Base-by-base conservation (phyloP, 2,329 filamentous ascomycete genomes). In the Aspergillus tanneri region DNA sequence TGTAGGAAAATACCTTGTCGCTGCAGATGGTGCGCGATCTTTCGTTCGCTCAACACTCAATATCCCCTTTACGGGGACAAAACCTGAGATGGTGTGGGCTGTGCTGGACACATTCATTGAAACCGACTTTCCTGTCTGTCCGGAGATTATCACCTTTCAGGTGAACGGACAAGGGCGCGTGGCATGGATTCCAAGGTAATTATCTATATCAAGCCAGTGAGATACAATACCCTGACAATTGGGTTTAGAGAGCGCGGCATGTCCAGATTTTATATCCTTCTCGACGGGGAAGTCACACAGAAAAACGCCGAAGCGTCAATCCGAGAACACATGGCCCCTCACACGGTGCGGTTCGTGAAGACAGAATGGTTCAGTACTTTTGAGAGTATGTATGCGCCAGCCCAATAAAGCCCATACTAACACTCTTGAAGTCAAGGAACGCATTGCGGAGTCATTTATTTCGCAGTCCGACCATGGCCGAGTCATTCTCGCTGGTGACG, bases 31-130 rank as follows among this genome's bases (percentile, higher is more conserved):
- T 2, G 44, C 44, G 11, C 44, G 44, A 16, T 46, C 44, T 0
- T 46, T 46, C 12, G 27, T 46, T 16, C 44, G 44, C 14, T 16
- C 25, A 5, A 23, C 44, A 11, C 36, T 46, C 2, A 22, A 37
- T 10, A 46, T 46, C 5, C 44, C 44, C 10, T 46, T 46, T 18
- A 41, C 36, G 0, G 44, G 44, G 8, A 46, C 44, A 6, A 46
- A 46, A 27, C 44, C 44, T 3, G 44, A 46, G 36, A 46, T 46
- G 44, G 32, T 41, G 18, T 46, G 44, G 44, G 44, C 44, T 1
- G 44, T 46, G 12, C 22, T 44, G 5, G 42, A 44, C 28, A 37
- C 42, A 11, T 44, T 37, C 10, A 14, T 44, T 6, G 32, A 44
- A 23, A 44, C 42, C 2, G 42, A 44, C 16, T 44, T 44, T 6